Conservation (phyloP, 345 rosid genomes). For the Camelina neglecta region DNA sequence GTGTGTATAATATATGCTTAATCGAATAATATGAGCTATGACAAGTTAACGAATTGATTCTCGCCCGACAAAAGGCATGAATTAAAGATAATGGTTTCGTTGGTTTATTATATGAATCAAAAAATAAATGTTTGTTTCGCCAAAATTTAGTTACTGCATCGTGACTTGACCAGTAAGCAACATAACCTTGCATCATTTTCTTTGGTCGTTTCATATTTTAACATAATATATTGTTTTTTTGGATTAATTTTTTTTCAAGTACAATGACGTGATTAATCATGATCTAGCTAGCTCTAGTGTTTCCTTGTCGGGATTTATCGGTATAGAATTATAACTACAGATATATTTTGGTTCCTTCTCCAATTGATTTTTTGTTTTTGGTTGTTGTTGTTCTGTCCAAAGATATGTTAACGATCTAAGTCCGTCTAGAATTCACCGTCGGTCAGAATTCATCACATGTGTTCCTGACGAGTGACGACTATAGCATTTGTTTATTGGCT, state of each 20-base stretch:
- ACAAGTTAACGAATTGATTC: slow-evolving; percentile 40
- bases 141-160: slow-evolving; percentile 10
- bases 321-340: slow-evolving; percentile 42
- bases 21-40: slow-evolving; percentile 7
- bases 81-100: slow-evolving; percentile 29
- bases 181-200: slow-evolving; percentile 25
- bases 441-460: slow-evolving; percentile 14
- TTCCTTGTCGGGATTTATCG: slow-evolving; percentile 42
- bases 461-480: slow-evolving; percentile 24
- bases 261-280: slow-evolving; percentile 39
- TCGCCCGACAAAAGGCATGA: slow-evolving; percentile 31
- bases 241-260: background rate
- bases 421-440: slow-evolving; percentile 19
- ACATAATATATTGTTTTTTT: background rate
- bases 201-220: background rate
- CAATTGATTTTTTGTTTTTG: background rate
- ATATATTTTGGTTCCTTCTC: slow-evolving; percentile 41
- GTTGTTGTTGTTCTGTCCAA: slow-evolving; percentile 25
- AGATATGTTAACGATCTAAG: slow-evolving; percentile 5
- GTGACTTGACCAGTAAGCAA: slow-evolving; percentile 37
- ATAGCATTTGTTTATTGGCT: slow-evolving; percentile 16
- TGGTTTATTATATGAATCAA: slow-evolving; percentile 13
- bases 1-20: slow-evolving; percentile 1
- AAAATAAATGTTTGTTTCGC: background rate
- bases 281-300: slow-evolving; percentile 44